Evolutionary conservation across 2,329 filamentous ascomycete species (phyloP).

Genomic region (Fusarium sp.): DNA sequence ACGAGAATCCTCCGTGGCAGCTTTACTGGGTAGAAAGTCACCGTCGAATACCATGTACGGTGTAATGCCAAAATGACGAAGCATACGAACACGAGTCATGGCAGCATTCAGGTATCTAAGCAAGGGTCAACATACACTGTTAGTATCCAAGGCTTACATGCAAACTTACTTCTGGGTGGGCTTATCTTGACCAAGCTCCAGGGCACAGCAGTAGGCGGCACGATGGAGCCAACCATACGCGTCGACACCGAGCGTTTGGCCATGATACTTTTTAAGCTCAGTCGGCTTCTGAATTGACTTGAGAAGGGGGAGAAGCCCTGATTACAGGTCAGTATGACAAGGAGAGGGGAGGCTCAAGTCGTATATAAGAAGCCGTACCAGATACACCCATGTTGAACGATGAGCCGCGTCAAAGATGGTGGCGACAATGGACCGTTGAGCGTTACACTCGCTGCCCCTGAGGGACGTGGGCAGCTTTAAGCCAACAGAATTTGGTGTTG

Average conservation of each 20-base stretch:
- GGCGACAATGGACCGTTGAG: slow-evolving; percentile 23
- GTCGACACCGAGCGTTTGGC: slow-evolving; percentile 93
- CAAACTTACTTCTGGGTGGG: slow-evolving; percentile 82
- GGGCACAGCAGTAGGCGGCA: slow-evolving; percentile 88
- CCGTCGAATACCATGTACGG: slow-evolving; percentile 97
- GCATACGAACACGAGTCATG: slow-evolving; percentile 92
- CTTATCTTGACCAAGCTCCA: slow-evolving; percentile 89
- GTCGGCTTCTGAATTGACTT: slow-evolving; percentile 96
- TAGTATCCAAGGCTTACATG: background rate
- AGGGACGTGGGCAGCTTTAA: slow-evolving; percentile 38
- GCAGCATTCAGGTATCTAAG: slow-evolving; percentile 87
- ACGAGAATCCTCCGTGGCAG: slow-evolving; percentile 83
- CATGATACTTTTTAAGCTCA: slow-evolving; percentile 86
- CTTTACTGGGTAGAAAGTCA: slow-evolving; percentile 93
- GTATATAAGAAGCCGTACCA: slow-evolving; percentile 42
- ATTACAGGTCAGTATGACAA: slow-evolving; percentile 36
- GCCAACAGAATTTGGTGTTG: slow-evolving; percentile 21
- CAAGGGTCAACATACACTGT: slow-evolving; percentile 1
- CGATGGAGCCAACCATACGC: slow-evolving; percentile 99
- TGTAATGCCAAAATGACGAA: slow-evolving; percentile 91
- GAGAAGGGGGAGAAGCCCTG: slow-evolving; percentile 88
- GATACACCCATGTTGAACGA: slow-evolving; percentile 54
- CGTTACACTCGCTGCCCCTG: slow-evolving; percentile 31
- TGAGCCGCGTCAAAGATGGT: slow-evolving; percentile 22
- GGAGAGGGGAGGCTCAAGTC: background rate